Evolutionary conservation across 257 asterid genomes (phyloP).

Genomic region (Solanum phureja): DNA sequence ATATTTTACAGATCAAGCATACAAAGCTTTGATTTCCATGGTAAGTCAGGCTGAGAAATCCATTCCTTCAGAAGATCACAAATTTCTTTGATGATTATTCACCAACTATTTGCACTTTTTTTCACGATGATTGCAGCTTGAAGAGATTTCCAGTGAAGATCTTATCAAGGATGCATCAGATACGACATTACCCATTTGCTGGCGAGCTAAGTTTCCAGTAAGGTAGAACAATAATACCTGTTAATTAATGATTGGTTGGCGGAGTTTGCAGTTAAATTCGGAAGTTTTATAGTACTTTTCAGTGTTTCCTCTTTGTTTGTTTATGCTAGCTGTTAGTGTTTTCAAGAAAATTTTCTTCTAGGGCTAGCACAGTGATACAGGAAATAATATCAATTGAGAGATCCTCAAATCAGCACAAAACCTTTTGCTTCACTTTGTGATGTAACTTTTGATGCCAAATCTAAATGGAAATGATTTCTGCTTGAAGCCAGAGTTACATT

Average conservation of each 20-base stretch:
- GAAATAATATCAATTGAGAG: background rate
- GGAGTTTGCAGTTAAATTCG: background rate
- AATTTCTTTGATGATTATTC: background rate
- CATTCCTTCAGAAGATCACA: background rate
- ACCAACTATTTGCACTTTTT: background rate
- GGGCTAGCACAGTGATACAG: background rate
- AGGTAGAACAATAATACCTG: slow-evolving; percentile 23
- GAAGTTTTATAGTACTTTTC: background rate
- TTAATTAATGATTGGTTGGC: background rate
- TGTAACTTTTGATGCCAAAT: background rate
- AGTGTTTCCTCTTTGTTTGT: background rate
- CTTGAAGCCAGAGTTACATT: background rate
- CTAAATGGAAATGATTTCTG: background rate
- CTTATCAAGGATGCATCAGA: slow-evolving; percentile 50
- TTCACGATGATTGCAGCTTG: slow-evolving; percentile 26
- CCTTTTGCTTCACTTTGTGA: background rate
- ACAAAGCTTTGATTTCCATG: slow-evolving; percentile 32
- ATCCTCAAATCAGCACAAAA: background rate
- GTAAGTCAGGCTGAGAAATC: slow-evolving; percentile 23
- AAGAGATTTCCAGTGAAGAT: slow-evolving; percentile 34
- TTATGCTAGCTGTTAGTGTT: background rate
- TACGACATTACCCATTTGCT: slow-evolving; percentile 55
- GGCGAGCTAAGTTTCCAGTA: slow-evolving; percentile 42
- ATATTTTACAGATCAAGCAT: slow-evolving; percentile 54
- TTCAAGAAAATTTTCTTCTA: background rate